Evolutionary conservation across 176 grass and related monocot species (phyloP).

Genomic region (barley (Hordeum vulgare)): MorexV3_pseudomolecules_assembly NC_058522.1:461546801-461547300

Average conservation of each 20-base stretch:
- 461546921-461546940: not conserved
- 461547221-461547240: too few relatives aligned
- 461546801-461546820: conserved; percentile 4
- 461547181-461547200: too few relatives aligned
- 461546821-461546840: conserved; percentile 28
- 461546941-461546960: not conserved
- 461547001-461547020: not conserved
- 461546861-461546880: not conserved
- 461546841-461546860: conserved; percentile 32
- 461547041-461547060: not conserved
- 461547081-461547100: too few relatives aligned
- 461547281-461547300: too few relatives aligned
- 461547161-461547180: too few relatives aligned
- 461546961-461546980: not conserved
- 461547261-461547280: too few relatives aligned
- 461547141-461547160: too few relatives aligned
- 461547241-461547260: too few relatives aligned
- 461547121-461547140: too few relatives aligned
- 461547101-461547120: too few relatives aligned
- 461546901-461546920: not conserved
- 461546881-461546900: not conserved
- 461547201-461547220: too few relatives aligned
- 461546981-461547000: not conserved
- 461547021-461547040: not conserved
- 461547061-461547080: conserved; percentile 1